Conservation (phyloP, 1,284 basidiomycete genomes). For the Termitomyces sp. region DNA sequence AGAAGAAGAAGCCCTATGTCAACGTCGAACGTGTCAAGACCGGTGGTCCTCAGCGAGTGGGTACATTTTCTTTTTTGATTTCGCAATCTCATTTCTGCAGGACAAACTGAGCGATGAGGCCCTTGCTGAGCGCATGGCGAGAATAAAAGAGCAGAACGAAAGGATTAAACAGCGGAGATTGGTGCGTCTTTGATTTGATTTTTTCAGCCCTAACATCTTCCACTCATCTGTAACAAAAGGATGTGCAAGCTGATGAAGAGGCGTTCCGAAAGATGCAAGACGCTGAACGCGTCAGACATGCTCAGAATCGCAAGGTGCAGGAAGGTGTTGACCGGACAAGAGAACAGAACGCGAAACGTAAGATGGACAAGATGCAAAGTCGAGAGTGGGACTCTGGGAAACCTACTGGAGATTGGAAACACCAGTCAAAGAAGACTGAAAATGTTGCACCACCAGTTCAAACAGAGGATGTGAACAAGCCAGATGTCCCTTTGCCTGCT, state of each 20-base stretch:
- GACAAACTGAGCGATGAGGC: constrained; percentile 72
- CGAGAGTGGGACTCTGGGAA: constrained; percentile 86
- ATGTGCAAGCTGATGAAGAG: constrained; percentile 73
- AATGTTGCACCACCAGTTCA: constrained; percentile 2
- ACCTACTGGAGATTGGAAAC: constrained; percentile 41
- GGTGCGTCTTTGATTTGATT: constrained; percentile 36
- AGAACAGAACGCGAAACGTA: constrained; percentile 70
- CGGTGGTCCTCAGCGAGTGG: constrained; percentile 66
- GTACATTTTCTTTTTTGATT: constrained; percentile 21
- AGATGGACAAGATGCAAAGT: constrained; percentile 69
- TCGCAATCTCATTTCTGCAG: constrained; percentile 33
- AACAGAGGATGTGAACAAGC: constrained; percentile 9
- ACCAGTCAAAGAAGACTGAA: constrained; percentile 12
- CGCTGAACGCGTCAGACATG: constrained; percentile 49
- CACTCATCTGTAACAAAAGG: constrained; percentile 33
- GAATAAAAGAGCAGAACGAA: constrained; percentile 73
- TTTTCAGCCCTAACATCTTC: not conserved
- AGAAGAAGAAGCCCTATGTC: constrained; percentile 62
- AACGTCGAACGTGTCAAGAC: constrained; percentile 77
- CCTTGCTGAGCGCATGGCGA: constrained; percentile 65
- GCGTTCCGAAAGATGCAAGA: constrained; percentile 68
- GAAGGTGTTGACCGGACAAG: constrained; percentile 61
- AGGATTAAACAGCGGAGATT: constrained; percentile 73
- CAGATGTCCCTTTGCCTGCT: not conserved
- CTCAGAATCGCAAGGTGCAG: constrained; percentile 58